Evolutionary conservation across 2,329 filamentous ascomycete species (phyloP).

Genomic region (Nigrospora oryzae): DNA sequence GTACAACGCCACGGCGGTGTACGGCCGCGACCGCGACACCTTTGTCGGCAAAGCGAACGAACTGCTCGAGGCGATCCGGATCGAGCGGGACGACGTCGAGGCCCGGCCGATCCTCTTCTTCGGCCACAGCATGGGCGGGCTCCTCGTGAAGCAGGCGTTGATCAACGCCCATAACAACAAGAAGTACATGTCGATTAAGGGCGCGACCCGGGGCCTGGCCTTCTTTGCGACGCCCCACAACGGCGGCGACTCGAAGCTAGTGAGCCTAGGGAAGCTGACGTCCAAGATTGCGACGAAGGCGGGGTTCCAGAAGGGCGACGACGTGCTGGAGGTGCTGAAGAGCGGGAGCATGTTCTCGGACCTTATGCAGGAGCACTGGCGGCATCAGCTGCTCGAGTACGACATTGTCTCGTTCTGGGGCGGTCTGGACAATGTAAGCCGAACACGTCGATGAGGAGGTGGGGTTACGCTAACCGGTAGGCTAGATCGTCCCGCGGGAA

Average conservation of each 20-base stretch:
- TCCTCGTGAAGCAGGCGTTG: constrained; percentile 18
- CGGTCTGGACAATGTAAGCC: constrained; percentile 9
- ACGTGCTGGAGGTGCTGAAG: constrained; percentile 8
- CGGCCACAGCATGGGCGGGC: constrained; percentile 12
- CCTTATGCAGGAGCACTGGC: too few relatives aligned
- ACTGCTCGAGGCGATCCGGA: constrained; percentile 12
- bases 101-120: constrained; percentile 10
- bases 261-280: constrained; percentile 9
- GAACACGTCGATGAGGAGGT: too few relatives aligned
- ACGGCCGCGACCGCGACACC: constrained; percentile 8
- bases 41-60: constrained; percentile 14
- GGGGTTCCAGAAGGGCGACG: constrained; percentile 8
- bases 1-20: constrained; percentile 13
- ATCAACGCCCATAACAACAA: constrained; percentile 15
- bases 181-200: constrained; percentile 10
- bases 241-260: constrained; percentile 7
- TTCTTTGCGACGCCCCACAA: constrained; percentile 19
- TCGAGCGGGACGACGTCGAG: constrained; percentile 7
- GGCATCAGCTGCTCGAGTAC: too few relatives aligned
- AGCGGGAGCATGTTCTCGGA: constrained; percentile 10
- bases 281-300: constrained; percentile 8
- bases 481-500: constrained; percentile 7
- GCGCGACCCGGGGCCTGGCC: constrained; percentile 10
- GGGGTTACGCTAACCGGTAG: too few relatives aligned
- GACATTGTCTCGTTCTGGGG: constrained; percentile 14